A percentile compares a stretch with the other conserved stretches of the same genome.
phyloP scores from a whole-genome alignment of 306 rosid species.

The Pyrus communis region DNA sequence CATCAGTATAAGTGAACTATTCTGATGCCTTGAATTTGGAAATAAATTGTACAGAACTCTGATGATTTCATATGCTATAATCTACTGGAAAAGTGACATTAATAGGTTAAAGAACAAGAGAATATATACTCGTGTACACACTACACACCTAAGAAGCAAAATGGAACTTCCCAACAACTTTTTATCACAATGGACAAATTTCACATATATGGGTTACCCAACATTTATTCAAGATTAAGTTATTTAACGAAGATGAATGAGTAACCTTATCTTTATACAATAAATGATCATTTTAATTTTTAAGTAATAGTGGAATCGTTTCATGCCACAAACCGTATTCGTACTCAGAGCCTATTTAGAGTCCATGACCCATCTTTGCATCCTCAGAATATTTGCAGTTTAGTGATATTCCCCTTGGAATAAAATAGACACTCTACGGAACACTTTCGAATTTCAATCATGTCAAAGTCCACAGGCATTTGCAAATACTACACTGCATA shows the following conservation, averaged over 20 bases:
- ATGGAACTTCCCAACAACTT: background rate
- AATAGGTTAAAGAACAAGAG: background rate
- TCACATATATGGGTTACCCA: background rate
- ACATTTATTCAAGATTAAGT: background rate
- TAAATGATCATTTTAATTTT: background rate
- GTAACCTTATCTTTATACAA: background rate
- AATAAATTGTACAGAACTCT: background rate
- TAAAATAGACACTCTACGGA: background rate
- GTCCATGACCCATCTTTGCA: background rate
- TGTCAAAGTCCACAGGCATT: background rate
- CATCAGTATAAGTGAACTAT: conserved; percentile 9
- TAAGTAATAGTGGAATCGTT: background rate
- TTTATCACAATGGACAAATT: background rate
- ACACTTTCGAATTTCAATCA: background rate
- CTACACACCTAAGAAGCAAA: background rate
- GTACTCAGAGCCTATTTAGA: background rate
- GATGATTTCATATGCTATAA: background rate
- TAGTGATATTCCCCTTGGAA: background rate
- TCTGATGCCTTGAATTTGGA: background rate
- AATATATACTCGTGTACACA: background rate
- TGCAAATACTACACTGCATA: background rate
- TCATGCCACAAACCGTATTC: background rate
- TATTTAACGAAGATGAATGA: background rate
- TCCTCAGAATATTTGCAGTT: background rate
- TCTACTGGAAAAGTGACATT: background rate